Base-by-base conservation (phyloP, 2,329 filamentous ascomycete species). In the Rhynchosporium secalis region DNA sequence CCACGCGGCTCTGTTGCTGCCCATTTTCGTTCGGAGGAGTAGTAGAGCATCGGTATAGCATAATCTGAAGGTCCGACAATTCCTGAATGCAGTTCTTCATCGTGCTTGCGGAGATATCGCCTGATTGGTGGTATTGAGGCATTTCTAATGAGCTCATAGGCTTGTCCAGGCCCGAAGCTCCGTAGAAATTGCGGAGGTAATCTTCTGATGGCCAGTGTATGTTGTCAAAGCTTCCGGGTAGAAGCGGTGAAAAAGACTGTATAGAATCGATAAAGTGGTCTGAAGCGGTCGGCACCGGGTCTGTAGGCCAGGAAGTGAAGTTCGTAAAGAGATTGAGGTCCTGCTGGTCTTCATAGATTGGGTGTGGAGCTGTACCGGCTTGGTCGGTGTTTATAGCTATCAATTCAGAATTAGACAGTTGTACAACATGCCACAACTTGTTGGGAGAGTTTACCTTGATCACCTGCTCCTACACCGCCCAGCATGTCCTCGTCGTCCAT, bases 271-370 rank as follows among this genome's bases (percentile, higher is more conserved):
- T 33, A 38, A 10, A 15, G 31, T 38, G 38, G 20, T 52, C 31
- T 36, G 36, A 40, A 12, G 36, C 12, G 12, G 49, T 15, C 38
- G 31, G 13, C 28, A 12, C 49, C 38, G 31, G 31, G 26, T n/a
- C 2, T 6, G 13, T 36, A 26, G 20, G 10, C 33, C 26, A 52
- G 13, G 49, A 33, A 12, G n/a, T 26, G 12, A 52, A 52, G 20
- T n/a, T 38, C 13, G 49, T 52, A 38, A 52, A 52, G n/a, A 52
- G 36, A 33, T 33, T 52, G 13, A 52, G 49, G 26, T 52, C 49
- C 12, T 20, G 49, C 20, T 20, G 20, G 20, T 20, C 20, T 13
- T 36, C 49, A 26, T 38, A 52, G 13, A 4, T 52, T 33, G 29
- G 12, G 3, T 38, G 29, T 38, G 31, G 15, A 52, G 2, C 28